Conservation (phyloP, 1,139 yeast species). For the Maudiozyma humilis region DNA sequence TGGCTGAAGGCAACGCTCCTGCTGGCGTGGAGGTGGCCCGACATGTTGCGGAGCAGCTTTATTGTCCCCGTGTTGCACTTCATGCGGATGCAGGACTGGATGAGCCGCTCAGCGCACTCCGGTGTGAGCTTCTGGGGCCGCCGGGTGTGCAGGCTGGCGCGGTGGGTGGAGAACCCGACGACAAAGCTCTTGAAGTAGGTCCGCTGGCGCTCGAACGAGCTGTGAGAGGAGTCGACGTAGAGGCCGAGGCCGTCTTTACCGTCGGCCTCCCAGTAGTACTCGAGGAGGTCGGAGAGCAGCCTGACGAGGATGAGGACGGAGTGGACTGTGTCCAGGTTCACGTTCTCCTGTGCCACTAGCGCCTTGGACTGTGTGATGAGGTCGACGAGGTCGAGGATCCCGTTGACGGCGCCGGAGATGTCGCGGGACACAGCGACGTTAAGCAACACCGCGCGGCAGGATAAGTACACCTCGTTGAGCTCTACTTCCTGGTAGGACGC, state of each 20-base stretch:
- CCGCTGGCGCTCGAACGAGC: conserved; percentile 14
- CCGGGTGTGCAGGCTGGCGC: conserved; percentile 21
- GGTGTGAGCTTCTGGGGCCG: conserved; percentile 21
- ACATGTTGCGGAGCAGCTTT: conserved; percentile 16
- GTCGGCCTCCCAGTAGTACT: conserved; percentile 23
- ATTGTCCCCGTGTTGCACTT: conserved; percentile 20
- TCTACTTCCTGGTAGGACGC: conserved; percentile 23
- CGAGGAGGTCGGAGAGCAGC: conserved; percentile 25
- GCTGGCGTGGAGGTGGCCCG: conserved; percentile 16
- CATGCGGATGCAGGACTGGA: conserved; percentile 15
- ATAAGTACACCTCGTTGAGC: conserved; percentile 16
- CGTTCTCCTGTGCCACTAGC: conserved; percentile 9
- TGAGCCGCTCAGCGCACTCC: conserved; percentile 14
- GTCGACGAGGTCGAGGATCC: conserved; percentile 18
- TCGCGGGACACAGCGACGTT: conserved; percentile 20
- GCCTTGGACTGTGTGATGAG: conserved; percentile 14
- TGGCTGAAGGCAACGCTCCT: conserved; percentile 12
- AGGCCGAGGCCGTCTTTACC: conserved; percentile 6
- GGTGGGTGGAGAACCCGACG: conserved; percentile 27
- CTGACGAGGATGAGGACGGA: conserved; percentile 23
- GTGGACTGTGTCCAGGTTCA: conserved; percentile 17
- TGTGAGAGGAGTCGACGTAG: conserved; percentile 2
- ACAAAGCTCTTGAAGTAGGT: conserved; percentile 15
- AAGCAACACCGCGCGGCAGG: conserved; percentile 21
- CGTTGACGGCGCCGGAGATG: conserved; percentile 16